Conservation (phyloP, 768 basidiomycete genomes). For the Mycena olivaceomarginata region DNA sequence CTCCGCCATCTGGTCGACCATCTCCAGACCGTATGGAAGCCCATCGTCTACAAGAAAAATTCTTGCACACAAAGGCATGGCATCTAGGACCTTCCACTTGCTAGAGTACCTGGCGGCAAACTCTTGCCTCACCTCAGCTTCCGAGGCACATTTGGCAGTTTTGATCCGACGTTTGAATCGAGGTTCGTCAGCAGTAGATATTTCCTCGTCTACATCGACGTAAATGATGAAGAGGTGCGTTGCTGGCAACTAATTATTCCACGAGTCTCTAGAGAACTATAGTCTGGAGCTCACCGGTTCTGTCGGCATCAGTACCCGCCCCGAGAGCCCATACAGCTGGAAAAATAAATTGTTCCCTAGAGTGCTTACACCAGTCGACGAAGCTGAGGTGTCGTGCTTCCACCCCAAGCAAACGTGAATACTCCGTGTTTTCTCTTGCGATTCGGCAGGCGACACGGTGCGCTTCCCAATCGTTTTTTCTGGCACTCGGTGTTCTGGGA, state of each 20-base stretch:
- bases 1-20: conserved; percentile 14
- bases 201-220: conserved; percentile 17
- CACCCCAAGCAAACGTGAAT: conserved; percentile 10
- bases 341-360: background rate
- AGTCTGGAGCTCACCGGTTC: conserved; percentile 22
- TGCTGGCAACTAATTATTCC: background rate
- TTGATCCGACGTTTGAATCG: conserved; percentile 23
- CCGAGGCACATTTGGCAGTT: conserved; percentile 33
- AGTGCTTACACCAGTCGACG: conserved; percentile 27
- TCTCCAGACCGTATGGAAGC: conserved; percentile 4
- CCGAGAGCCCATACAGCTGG: conserved; percentile 23
- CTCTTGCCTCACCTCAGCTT: conserved; percentile 18
- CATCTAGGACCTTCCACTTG: conserved; percentile 18
- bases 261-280: conserved; percentile 9
- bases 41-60: conserved; percentile 24
- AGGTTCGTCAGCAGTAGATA: conserved; percentile 14
- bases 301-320: conserved; percentile 24
- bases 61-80: conserved; percentile 25
- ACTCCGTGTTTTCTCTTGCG: background rate
- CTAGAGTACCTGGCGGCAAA: background rate
- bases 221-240: conserved; percentile 27
- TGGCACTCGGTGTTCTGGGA: conserved; percentile 19
- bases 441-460: conserved; percentile 11
- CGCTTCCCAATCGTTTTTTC: conserved; percentile 22
- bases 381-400: conserved; percentile 28